Conservation (phyloP, 2,329 filamentous ascomycete genomes). For the Emergomyces pasteurianus region DNA sequence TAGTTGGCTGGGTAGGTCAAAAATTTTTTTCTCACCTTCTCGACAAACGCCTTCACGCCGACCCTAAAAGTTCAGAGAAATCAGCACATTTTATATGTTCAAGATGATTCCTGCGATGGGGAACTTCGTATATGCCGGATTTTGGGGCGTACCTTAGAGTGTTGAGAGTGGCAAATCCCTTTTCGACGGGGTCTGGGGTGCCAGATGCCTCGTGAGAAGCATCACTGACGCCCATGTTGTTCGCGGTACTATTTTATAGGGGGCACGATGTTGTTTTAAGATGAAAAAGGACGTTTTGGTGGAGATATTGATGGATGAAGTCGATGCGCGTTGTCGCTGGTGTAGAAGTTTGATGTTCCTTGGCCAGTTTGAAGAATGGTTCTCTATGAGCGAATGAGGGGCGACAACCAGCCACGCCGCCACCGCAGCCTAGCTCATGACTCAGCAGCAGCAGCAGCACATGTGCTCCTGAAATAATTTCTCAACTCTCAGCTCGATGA, state of each 20-base stretch:
- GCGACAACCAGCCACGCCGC: background rate
- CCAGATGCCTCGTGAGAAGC: conserved; percentile 40
- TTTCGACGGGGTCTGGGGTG: conserved; percentile 53
- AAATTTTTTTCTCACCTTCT: conserved; percentile 44
- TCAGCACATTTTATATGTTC: conserved; percentile 5
- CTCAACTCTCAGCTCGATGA: too few species aligned
- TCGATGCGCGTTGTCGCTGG: background rate
- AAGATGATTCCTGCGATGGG: background rate
- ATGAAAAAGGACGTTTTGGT: conserved; percentile 14
- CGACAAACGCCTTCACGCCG: conserved; percentile 55
- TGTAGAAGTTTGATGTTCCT: conserved; percentile 4
- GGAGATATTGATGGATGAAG: conserved; percentile 13
- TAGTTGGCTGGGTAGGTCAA: background rate
- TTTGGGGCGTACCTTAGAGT: conserved; percentile 56
- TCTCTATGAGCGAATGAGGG: background rate
- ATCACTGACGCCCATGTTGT: conserved; percentile 45
- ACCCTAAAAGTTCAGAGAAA: conserved; percentile 35
- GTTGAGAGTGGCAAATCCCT: conserved; percentile 71
- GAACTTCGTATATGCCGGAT: background rate
- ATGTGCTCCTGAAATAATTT: background rate
- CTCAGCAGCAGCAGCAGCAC: background rate
- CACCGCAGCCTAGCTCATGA: background rate
- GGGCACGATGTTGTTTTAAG: conserved; percentile 3
- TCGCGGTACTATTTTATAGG: background rate
- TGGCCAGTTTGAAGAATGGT: too few species aligned